Evolutionary conservation across 306 rosid species (phyloP).

Genomic region (Senna siamea): DNA sequence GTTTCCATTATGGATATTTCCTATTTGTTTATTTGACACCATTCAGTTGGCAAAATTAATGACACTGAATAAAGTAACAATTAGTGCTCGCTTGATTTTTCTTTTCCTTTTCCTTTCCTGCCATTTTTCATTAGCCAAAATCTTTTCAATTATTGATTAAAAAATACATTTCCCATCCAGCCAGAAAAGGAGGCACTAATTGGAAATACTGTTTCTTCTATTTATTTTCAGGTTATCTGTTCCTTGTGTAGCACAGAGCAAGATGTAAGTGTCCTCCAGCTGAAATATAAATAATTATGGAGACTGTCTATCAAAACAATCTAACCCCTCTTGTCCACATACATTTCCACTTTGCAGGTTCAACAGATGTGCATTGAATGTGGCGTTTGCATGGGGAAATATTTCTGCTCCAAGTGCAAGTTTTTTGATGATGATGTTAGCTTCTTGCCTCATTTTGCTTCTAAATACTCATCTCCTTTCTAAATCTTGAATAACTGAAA

Average conservation of each 20-base stretch:
- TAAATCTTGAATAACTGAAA: background rate
- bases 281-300: background rate
- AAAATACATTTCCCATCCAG: background rate
- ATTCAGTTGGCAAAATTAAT: background rate
- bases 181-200: slow-evolving; percentile 25
- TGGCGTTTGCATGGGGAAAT: slow-evolving; percentile 82
- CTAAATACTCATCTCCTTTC: background rate
- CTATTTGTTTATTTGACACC: background rate
- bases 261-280: slow-evolving; percentile 55
- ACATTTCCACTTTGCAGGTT: slow-evolving; percentile 50
- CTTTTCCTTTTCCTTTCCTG: background rate
- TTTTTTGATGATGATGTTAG: slow-evolving; percentile 75
- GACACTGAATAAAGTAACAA: background rate
- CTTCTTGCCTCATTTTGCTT: slow-evolving; percentile 33
- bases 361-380: slow-evolving; percentile 72
- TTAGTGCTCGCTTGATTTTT: background rate
- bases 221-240: slow-evolving; percentile 67
- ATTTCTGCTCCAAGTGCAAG: slow-evolving; percentile 80
- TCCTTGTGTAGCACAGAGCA: slow-evolving; percentile 79
- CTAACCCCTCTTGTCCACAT: background rate
- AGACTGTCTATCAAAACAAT: background rate
- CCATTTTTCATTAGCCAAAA: background rate
- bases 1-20: slow-evolving; percentile 5
- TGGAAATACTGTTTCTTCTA: slow-evolving; percentile 14
- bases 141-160: background rate